Evolutionary conservation across 345 rosid genomes (phyloP), one percentile per base, ranked within the genome.

Genomic region (Hevea brasiliensis): DNA sequence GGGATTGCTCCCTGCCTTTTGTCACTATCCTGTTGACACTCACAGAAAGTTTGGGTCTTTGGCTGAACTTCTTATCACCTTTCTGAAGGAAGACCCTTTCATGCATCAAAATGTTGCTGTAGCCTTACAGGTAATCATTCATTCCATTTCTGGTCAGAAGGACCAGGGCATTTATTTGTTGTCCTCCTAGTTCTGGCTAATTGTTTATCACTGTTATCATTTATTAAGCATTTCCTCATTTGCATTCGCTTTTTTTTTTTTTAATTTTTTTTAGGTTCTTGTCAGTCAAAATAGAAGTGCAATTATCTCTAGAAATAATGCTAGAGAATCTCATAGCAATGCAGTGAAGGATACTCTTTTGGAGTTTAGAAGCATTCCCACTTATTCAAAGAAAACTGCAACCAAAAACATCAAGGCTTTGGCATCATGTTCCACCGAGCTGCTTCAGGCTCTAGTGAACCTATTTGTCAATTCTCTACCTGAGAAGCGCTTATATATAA

Each of bases 1-100:
- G 90, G 86, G 79, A 51, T 84, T 95, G 83, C 82, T 92, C 50
- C 92, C 98, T 70, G 89, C 94, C 72, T 92, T 92, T 70, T 92
- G 96, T 81, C 85, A 80, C 76, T 87, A 87, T 81, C 92, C 98
- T 63, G 82, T 73, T 72, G 98, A 95, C 73, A 82, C 82, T 8
- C 76, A 74, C 74, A 77, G 82, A 72, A 82, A 77, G 41, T 84
- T 88, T 79, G 79, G 77, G 75, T 72, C 89, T 61, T 79, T 95
- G 84, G 86, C 90, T 61, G 79, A 84, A 73, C 85, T 92, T 72
- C 77, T 95, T 74, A 80, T 84, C 72, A 74, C 66, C 70, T 81
- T 85, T 76, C 79, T 89, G 20, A 84, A 85, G 76, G 85, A 85
- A 67, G 79, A 92, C 50, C 58, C 94, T 41, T 84, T 81, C 77